These are phyloP conservation scores for Cornus suecica DNA, from an alignment of 148 eudicot species.

Conservation along the genomic window DNA sequence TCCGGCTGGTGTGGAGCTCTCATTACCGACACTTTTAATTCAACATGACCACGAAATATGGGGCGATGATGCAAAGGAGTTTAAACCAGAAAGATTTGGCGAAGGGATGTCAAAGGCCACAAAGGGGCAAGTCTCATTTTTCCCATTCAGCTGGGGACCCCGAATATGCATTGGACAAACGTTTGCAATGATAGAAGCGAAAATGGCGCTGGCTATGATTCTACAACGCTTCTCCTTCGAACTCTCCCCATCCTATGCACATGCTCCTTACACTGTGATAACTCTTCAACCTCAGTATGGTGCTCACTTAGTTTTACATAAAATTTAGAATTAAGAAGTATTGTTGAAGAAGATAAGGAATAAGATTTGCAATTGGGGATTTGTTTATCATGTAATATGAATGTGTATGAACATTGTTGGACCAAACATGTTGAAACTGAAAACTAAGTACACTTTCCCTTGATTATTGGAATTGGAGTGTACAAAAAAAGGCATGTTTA, in stretches of 20 bases:
- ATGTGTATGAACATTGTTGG: too few relatives aligned
- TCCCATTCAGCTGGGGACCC: neutral
- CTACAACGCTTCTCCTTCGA: neutral
- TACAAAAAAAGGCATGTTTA: too few relatives aligned
- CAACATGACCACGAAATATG: neutral
- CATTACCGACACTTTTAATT: neutral
- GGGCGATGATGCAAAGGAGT: slow-evolving; percentile 2
- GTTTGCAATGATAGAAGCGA: neutral
- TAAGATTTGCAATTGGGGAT: too few relatives aligned
- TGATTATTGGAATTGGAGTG: too few relatives aligned
- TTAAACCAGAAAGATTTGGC: neutral
- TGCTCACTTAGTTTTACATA: neutral
- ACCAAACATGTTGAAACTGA: too few relatives aligned
- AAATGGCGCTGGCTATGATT: neutral
- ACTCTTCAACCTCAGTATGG: neutral
- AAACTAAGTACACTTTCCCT: too few relatives aligned
- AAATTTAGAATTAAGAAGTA: neutral
- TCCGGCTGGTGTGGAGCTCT: neutral
- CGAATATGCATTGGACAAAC: slow-evolving; percentile 2
- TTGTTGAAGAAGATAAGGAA: too few relatives aligned
- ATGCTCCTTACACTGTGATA: neutral
- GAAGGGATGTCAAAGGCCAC: neutral
- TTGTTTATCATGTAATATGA: neutral
- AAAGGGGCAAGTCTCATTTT: neutral
- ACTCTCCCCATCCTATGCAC: neutral